Conservation (phyloP, 805 yeast species). For the Naumovozyma castellii region DNA sequence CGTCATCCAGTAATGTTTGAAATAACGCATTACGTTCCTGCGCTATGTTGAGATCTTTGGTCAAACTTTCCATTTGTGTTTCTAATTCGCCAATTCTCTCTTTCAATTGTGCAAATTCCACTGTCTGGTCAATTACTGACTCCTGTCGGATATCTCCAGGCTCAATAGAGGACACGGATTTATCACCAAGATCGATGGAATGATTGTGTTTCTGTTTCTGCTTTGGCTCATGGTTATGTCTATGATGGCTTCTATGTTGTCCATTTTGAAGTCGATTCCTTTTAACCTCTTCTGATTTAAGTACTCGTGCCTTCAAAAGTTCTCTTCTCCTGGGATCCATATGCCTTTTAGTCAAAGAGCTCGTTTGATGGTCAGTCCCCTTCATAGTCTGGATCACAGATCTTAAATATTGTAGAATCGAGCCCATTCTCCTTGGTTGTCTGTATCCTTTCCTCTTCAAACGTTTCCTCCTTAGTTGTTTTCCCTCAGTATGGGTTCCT, state of each 20-base stretch:
- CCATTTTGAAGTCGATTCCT: background rate
- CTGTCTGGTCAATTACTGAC: background rate
- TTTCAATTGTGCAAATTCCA: background rate
- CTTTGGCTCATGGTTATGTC: no score
- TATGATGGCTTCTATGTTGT: no score
- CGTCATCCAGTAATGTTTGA: conserved; percentile 26
- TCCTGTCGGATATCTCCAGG: background rate
- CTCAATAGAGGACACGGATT: background rate
- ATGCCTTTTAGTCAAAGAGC: background rate
- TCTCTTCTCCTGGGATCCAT: background rate
- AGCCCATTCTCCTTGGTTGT: background rate
- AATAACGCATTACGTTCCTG: conserved; percentile 24
- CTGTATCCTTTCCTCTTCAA: background rate
- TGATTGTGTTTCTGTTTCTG: no score
- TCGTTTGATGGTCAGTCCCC: background rate
- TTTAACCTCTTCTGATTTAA: background rate
- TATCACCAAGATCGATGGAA: background rate
- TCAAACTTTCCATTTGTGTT: conserved; percentile 5
- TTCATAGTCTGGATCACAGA: background rate
- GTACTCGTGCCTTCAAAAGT: background rate
- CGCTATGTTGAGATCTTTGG: conserved; percentile 22
- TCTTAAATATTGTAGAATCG: background rate
- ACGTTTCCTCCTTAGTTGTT: background rate
- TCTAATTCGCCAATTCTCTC: conserved; percentile 10
- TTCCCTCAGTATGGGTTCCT: no score